Evolutionary conservation across 331 rosid species (phyloP), one percentile per base, ranked within the genome.

Genomic region (Rhamnella rubrinervis): DNA sequence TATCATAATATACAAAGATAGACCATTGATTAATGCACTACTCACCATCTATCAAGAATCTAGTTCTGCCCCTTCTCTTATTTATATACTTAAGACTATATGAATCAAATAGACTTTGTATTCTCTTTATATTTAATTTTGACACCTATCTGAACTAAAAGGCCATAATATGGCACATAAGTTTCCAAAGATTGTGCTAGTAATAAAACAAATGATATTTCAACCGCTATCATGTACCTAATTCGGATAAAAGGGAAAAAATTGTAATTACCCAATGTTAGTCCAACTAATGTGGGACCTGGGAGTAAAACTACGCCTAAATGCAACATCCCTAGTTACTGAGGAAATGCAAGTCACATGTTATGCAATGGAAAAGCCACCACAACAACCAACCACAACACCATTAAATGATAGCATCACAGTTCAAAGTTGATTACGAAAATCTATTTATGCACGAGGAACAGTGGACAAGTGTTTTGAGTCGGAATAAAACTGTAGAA

Each of bases 371-470:
- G 46, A 60, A 67, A 72, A 52, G n/a, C 23, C 6, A 55, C 8
- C 58, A 44, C 14, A 20, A 62, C 15, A 56, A 68, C n/a, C 65
- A 67, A 46, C 18, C 56, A 25, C 51, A 44, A 31, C 68, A n/a
- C 68, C 44, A 61, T 50, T 35, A 47, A 28, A 23, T 7, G 6
- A 62, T 18, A 57, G 21, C 51, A 50, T 61, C 47, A 37, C 8
- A 53, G 37, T 39, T 58, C 61, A 58, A 39, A 5, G 55, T 50
- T 17, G 65, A 63, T 59, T 57, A 65, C 53, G 69, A 21, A 63
- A 74, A 74, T 65, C 47, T 8, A 37, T 66, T 78, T 59, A 56
- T 31, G 76, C 65, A 68, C 59, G 13, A 55, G 14, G 51, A 55
- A 58, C 14, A 44, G 49, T 44, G 35, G 3, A 31, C 4, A 5